Percentiles rank a stretch among this genome's conserved stretches.
Evolutionary conservation across 106 monocot species (phyloP).

Genomic region (Phalaenopsis equestris): DNA sequence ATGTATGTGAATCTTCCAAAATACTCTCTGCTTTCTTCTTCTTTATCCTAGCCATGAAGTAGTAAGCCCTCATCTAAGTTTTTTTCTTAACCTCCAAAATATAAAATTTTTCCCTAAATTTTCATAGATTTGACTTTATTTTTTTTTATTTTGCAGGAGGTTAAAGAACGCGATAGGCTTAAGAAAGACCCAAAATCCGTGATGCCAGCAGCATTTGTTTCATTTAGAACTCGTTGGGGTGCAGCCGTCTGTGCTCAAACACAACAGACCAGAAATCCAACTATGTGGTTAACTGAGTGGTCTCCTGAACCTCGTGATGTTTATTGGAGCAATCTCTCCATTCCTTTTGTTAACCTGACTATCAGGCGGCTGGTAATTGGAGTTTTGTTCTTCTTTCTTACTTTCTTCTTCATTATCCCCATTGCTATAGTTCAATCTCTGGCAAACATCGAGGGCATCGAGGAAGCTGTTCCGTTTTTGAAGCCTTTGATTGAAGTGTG

Average conservation of each 20-base stretch:
- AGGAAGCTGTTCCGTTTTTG: conserved; percentile 56
- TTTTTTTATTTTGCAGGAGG: conserved; percentile 23
- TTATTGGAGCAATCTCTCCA: conserved; percentile 65
- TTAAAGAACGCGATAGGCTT: conserved; percentile 36
- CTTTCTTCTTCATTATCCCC: conserved; percentile 80
- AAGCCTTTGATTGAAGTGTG: conserved; percentile 51
- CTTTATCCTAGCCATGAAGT: not conserved
- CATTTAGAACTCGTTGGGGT: conserved; percentile 61
- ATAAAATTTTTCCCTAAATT: not conserved
- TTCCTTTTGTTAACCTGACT: conserved; percentile 54
- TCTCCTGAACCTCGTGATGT: conserved; percentile 80
- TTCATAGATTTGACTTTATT: not conserved
- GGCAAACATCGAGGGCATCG: conserved; percentile 67
- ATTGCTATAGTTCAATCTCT: conserved; percentile 65
- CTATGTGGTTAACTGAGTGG: conserved; percentile 72
- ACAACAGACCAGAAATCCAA: conserved; percentile 68
- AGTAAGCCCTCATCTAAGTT: not conserved
- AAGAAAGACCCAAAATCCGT: conserved; percentile 40
- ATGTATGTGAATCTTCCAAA: no score
- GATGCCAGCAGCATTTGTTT: conserved; percentile 76
- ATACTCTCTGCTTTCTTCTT: not conserved
- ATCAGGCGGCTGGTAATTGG: conserved; percentile 43
- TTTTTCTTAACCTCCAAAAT: not conserved
- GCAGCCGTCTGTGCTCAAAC: conserved; percentile 86
- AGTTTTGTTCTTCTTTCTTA: conserved; percentile 68